Evolutionary conservation across 108 stramenopile genomes (phyloP).

Genomic region (Skeletonema menzelii): DNA sequence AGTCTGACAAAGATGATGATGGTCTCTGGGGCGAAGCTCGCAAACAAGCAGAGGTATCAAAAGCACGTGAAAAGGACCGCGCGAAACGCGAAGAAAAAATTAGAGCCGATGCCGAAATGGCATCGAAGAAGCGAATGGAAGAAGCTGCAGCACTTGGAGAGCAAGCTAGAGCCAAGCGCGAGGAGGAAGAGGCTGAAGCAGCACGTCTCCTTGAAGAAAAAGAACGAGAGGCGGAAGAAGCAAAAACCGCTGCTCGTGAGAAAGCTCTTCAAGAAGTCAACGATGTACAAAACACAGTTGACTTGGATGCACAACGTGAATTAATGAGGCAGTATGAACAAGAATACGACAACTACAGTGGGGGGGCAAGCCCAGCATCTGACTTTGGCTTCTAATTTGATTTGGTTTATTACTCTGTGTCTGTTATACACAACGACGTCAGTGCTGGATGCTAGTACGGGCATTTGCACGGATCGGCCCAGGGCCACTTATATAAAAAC

Average conservation of each 20-base stretch:
- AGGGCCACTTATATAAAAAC: constrained; percentile 1
- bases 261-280: constrained; percentile 63
- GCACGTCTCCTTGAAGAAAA: constrained; percentile 67
- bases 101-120: constrained; percentile 70
- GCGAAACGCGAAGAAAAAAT: constrained; percentile 83
- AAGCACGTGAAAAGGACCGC: constrained; percentile 79
- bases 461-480: constrained; percentile 11
- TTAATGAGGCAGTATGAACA: constrained; percentile 84
- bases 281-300: constrained; percentile 83
- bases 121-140: constrained; percentile 70
- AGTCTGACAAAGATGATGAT: constrained; percentile 57
- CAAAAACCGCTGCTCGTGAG: constrained; percentile 71
- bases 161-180: constrained; percentile 72
- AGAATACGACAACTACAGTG: constrained; percentile 72
- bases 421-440: constrained; percentile 2
- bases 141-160: constrained; percentile 79
- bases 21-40: constrained; percentile 84
- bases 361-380: constrained; percentile 83
- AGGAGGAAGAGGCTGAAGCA: constrained; percentile 72
- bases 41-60: constrained; percentile 69
- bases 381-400: constrained; percentile 83
- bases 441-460: constrained; percentile 17
- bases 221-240: constrained; percentile 72
- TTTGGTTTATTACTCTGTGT: constrained; percentile 14
- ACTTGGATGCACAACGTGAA: constrained; percentile 84